A percentile compares a stretch with the other conserved stretches of the same genome.
Evolutionary conservation across 208 protist species (phyloP).

Genomic region (Leishmania martiniquensis): DNA sequence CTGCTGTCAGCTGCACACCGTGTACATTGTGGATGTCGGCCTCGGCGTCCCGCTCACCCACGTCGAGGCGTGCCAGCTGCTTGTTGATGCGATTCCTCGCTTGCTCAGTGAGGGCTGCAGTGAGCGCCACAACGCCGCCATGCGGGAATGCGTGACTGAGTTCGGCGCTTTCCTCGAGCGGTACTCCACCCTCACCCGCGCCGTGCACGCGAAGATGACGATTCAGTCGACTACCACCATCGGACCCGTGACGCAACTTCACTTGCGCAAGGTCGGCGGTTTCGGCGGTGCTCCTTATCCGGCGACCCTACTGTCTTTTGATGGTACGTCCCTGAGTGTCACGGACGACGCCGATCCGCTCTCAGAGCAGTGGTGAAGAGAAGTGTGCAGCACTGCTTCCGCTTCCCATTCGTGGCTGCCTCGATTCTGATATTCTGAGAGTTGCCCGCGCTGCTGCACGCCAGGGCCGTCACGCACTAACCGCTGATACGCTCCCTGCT

Average conservation of each 20-base stretch:
- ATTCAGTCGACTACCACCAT: conserved; percentile 53
- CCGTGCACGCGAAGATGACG: conserved; percentile 56
- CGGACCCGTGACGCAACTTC: conserved; percentile 69
- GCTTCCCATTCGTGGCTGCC: not conserved
- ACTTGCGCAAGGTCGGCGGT: conserved; percentile 64
- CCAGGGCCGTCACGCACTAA: not conserved
- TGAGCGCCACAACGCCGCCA: conserved; percentile 66
- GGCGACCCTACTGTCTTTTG: conserved; percentile 56
- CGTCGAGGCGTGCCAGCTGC: conserved; percentile 50
- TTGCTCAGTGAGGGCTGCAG: conserved; percentile 50
- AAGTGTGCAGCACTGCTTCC: not conserved
- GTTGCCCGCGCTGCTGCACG: not conserved
- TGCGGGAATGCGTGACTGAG: conserved; percentile 56
- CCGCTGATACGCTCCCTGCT: not conserved
- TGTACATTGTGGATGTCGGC: conserved; percentile 56
- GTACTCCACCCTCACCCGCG: conserved; percentile 65
- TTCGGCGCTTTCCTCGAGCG: conserved; percentile 77
- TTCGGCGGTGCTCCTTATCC: conserved; percentile 69
- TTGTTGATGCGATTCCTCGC: conserved; percentile 42
- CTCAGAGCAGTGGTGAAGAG: conserved; percentile 57
- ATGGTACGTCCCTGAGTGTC: conserved; percentile 43
- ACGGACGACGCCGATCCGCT: conserved; percentile 73
- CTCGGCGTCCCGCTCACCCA: conserved; percentile 66
- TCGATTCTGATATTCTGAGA: conserved; percentile 1
- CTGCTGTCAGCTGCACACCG: conserved; percentile 33